These are phyloP conservation scores for Lithohypha guttulata DNA, from an alignment of 2,329 filamentous ascomycete species.

Conservation along the genomic window DNA sequence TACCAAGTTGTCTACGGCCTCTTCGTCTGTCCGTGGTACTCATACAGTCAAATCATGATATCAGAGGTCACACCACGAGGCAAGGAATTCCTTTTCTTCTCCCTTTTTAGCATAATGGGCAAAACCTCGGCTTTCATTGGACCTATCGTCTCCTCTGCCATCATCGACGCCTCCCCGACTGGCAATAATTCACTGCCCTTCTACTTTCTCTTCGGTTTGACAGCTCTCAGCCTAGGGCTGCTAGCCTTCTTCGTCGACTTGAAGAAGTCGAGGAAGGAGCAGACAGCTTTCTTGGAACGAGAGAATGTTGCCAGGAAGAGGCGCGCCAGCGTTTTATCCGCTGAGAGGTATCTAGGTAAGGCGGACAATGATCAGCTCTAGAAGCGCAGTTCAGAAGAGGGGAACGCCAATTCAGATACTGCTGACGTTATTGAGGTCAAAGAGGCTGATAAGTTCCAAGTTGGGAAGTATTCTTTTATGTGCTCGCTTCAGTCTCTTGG, in stretches of 20 bases:
- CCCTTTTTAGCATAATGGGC: conserved; percentile 52
- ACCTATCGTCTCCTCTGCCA: conserved; percentile 56
- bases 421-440: too few relatives aligned
- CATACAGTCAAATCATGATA: conserved; percentile 61
- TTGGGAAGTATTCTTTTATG: too few relatives aligned
- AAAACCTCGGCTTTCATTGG: conserved; percentile 60
- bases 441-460: too few relatives aligned
- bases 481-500: too few relatives aligned
- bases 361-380: too few relatives aligned
- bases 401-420: too few relatives aligned
- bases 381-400: too few relatives aligned
- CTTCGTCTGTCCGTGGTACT: conserved; percentile 53
- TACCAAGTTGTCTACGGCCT: conserved; percentile 51
- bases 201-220: conserved; percentile 54
- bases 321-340: conserved; percentile 16
- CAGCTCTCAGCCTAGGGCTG: conserved; percentile 43
- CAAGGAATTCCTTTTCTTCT: conserved; percentile 62
- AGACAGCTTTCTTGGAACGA: conserved; percentile 43
- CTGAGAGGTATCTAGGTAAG: too few relatives aligned
- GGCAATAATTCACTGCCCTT: conserved; percentile 52
- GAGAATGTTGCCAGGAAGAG: conserved; percentile 22
- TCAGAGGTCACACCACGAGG: conserved; percentile 57
- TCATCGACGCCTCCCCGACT: conserved; percentile 50
- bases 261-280: conserved; percentile 49
- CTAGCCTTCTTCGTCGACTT: conserved; percentile 49